Evolutionary conservation across 2,329 filamentous ascomycete species (phyloP).

Genomic region (Cladosporium sp.): DNA sequence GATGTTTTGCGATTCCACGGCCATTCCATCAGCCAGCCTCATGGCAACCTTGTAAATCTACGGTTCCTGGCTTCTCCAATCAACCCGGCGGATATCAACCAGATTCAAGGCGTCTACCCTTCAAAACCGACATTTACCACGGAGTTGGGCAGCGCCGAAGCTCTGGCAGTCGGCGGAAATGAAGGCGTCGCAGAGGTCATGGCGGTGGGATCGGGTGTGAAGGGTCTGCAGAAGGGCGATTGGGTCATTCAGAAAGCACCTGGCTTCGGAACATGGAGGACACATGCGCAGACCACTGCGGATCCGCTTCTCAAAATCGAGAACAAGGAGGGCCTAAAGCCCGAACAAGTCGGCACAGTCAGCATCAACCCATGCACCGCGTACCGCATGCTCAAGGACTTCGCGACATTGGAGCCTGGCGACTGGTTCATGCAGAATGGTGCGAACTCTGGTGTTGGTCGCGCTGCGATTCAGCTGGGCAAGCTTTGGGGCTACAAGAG

Average conservation of each 20-base stretch:
- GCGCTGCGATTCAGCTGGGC: slow-evolving; percentile 84
- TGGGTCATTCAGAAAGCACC: slow-evolving; percentile 87
- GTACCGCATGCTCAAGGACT: slow-evolving; percentile 86
- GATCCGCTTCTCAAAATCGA: slow-evolving; percentile 62
- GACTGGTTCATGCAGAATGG: slow-evolving; percentile 98
- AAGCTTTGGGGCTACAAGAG: slow-evolving; percentile 81
- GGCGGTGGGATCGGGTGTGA: slow-evolving; percentile 56
- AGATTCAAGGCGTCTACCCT: slow-evolving; percentile 94
- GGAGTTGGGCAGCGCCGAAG: slow-evolving; percentile 66
- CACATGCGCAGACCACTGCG: slow-evolving; percentile 65
- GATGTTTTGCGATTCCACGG: slow-evolving; percentile 65
- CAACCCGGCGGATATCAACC: slow-evolving; percentile 97
- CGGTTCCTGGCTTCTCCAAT: slow-evolving; percentile 86
- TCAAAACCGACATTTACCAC: slow-evolving; percentile 72
- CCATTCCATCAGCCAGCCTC: slow-evolving; percentile 69
- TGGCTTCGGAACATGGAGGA: slow-evolving; percentile 90
- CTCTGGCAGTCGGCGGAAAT: slow-evolving; percentile 76
- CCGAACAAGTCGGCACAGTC: slow-evolving; percentile 78
- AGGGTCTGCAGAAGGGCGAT: slow-evolving; percentile 66
- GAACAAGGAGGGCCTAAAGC: slow-evolving; percentile 62
- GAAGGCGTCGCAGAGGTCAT: slow-evolving; percentile 93
- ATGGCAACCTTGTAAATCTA: slow-evolving; percentile 67
- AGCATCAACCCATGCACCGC: slow-evolving; percentile 91
- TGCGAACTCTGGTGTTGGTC: slow-evolving; percentile 86
- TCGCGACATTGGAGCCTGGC: slow-evolving; percentile 59